A percentile compares a stretch with the other conserved stretches of the same genome.
These are phyloP conservation scores for Pseudogymnoascus sp. DNA, from an alignment of 2,329 filamentous ascomycete species.

Conservation along the genomic window DNA sequence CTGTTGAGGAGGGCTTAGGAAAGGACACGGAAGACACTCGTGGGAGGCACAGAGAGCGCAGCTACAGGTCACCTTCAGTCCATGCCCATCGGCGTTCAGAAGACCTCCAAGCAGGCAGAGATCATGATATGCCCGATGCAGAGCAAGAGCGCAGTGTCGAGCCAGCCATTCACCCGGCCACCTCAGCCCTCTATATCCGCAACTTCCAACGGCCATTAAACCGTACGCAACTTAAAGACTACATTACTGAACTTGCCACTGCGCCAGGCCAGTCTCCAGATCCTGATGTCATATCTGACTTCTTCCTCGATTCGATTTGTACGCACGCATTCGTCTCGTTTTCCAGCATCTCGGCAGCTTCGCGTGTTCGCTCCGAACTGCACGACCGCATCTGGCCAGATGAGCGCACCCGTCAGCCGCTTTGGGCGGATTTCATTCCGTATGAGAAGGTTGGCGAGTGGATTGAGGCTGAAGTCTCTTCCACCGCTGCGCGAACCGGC, in stretches of 20 bases:
- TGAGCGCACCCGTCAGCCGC: slow-evolving; percentile 70
- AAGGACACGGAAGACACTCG: neutral
- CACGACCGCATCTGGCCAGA: slow-evolving; percentile 80
- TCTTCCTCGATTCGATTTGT: slow-evolving; percentile 76
- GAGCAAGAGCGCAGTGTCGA: slow-evolving; percentile 30
- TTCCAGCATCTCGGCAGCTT: slow-evolving; percentile 57
- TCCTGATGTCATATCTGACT: slow-evolving; percentile 50
- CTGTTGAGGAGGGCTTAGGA: neutral
- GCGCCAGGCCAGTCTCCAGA: slow-evolving; percentile 43
- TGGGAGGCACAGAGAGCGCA: neutral
- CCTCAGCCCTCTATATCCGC: slow-evolving; percentile 75
- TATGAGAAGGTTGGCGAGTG: slow-evolving; percentile 62
- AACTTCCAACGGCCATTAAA: slow-evolving; percentile 84
- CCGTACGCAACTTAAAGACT: slow-evolving; percentile 52
- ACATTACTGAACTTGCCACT: slow-evolving; percentile 62
- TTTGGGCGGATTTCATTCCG: slow-evolving; percentile 88
- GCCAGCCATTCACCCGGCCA: slow-evolving; percentile 62
- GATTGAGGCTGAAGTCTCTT: slow-evolving; percentile 59
- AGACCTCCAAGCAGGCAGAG: slow-evolving; percentile 14
- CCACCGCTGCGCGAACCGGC: slow-evolving; percentile 32
- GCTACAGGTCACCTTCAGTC: neutral
- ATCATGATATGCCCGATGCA: slow-evolving; percentile 13
- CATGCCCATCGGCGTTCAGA: neutral
- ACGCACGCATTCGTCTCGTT: slow-evolving; percentile 83
- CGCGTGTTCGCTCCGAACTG: slow-evolving; percentile 63